Base-by-base conservation (phyloP, 495 filamentous ascomycete species). In the Aspergillus avenaceus region DNA sequence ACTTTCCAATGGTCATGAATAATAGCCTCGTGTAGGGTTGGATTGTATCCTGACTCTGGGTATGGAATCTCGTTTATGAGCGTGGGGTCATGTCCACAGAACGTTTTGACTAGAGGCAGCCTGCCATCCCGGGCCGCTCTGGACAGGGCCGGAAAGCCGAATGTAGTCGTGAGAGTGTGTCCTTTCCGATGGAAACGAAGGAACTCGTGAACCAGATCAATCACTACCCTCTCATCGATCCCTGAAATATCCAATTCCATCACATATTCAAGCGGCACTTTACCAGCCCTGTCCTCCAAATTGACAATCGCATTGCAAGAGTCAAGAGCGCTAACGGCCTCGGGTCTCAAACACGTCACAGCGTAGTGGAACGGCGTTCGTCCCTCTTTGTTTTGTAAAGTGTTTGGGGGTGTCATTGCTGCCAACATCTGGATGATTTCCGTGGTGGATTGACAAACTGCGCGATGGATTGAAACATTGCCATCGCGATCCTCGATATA, bases 361-460 rank as follows among this genome's bases (percentile, higher is more conserved):
- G 44, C 44, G n/a, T 46, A 46, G 8, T 46, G 44, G 14, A 46
- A 28, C 8, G 44, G 44, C 28, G 44, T 46, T n/a, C n/a, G n/a
- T n/a, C n/a, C n/a, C 23, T 46, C n/a, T 9, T 34, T 34, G 8
- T 34, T 34, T 23, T 22, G 11, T 21, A 22, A 7, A 2, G 8
- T 12, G 23, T 46, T n/a, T 16, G 36, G 9, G 3, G 19, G n/a
- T 1, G 44, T 16, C 14, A 23, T 22, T 23, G 32, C 26, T 4
- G 28, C 26, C 23, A 46, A 8, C 1, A 23, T 8, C 8, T 23
- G 27, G 26, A 46, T 11, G 14, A 46, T 22, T 2, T 34, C 28
- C 11, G 8, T 23, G 14, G 12, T 46, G 16, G 27, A 16, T 18
- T 12, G 2, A 2, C 23, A 4, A 7, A 46, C 27, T 12, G 44